These are phyloP conservation scores for Dothistroma pini DNA, from an alignment of 2,329 filamentous ascomycete genomes.

Conservation along the genomic window DNA sequence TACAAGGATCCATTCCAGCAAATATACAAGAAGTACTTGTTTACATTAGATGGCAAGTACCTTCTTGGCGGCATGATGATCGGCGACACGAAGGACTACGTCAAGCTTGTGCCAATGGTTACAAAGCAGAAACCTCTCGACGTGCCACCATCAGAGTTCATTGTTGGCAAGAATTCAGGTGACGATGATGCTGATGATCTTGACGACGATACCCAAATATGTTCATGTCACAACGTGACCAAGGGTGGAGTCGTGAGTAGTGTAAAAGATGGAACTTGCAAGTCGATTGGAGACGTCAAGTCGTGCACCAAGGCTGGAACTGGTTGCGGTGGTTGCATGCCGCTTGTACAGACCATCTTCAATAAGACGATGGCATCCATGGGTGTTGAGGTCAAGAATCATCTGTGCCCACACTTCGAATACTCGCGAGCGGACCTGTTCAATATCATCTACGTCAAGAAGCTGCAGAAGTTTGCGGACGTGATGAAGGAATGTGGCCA, in stretches of 20 bases:
- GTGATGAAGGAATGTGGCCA: slow-evolving; percentile 78
- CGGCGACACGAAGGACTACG: slow-evolving; percentile 83
- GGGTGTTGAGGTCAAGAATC: slow-evolving; percentile 83
- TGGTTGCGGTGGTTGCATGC: slow-evolving; percentile 86
- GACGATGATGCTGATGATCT: slow-evolving; percentile 77
- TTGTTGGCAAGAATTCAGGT: slow-evolving; percentile 71
- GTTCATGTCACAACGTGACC: slow-evolving; percentile 87
- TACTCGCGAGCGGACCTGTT: slow-evolving; percentile 85
- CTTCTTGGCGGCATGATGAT: slow-evolving; percentile 97
- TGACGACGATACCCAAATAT: slow-evolving; percentile 81
- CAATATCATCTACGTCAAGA: slow-evolving; percentile 81
- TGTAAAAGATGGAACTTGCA: slow-evolving; percentile 76
- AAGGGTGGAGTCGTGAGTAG: slow-evolving; percentile 73
- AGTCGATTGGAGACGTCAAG: slow-evolving; percentile 77
- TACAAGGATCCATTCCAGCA: slow-evolving; percentile 86
- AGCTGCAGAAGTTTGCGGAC: slow-evolving; percentile 65
- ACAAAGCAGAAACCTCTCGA: slow-evolving; percentile 79
- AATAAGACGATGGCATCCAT: slow-evolving; percentile 81
- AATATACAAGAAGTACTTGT: slow-evolving; percentile 92
- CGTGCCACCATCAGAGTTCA: slow-evolving; percentile 74
- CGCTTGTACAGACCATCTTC: slow-evolving; percentile 83
- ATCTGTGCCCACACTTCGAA: slow-evolving; percentile 79
- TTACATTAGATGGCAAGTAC: slow-evolving; percentile 85
- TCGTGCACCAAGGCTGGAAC: slow-evolving; percentile 88
- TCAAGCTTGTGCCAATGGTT: slow-evolving; percentile 83